Percentiles rank a stretch among this genome's conserved stretches.
Evolutionary conservation across 257 asterid species (phyloP).

Genomic region (Agastache rugosa): DNA sequence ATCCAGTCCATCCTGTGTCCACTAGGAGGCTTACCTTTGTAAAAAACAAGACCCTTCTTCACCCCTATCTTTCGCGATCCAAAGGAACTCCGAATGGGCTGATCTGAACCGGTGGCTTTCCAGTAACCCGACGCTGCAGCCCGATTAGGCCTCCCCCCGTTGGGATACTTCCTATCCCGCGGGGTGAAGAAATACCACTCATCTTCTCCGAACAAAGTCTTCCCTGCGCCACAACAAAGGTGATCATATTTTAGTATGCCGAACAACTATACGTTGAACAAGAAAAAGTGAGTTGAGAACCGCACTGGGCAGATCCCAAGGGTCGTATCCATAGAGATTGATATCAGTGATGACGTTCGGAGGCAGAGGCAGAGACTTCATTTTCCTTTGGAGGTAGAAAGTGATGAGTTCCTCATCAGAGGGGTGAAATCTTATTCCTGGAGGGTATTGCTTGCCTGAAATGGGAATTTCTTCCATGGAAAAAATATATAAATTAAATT

Average conservation of each 20-base stretch:
- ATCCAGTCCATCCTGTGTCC: conserved; percentile 63
- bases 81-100: conserved; percentile 46
- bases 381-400: conserved; percentile 54
- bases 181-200: conserved; percentile 78
- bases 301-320: conserved; percentile 77
- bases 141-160: conserved; percentile 70
- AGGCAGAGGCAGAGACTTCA: conserved; percentile 57
- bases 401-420: conserved; percentile 69
- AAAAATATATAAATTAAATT: neutral
- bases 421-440: conserved; percentile 71
- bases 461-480: conserved; percentile 41
- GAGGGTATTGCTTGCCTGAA: conserved; percentile 50
- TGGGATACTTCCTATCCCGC: conserved; percentile 68
- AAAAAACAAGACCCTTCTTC: conserved; percentile 64
- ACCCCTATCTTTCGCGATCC: conserved; percentile 63
- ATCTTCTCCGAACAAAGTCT: conserved; percentile 56
- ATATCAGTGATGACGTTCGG: conserved; percentile 57
- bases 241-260: too few species aligned
- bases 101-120: conserved; percentile 74
- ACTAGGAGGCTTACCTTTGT: conserved; percentile 60
- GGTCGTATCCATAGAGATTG: conserved; percentile 60
- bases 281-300: conserved; percentile 11
- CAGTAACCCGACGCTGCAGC: conserved; percentile 63
- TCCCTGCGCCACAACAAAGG: conserved; percentile 41
- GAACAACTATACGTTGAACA: neutral